Percentiles rank a stretch among this genome's conserved stretches.
phyloP scores from a whole-genome alignment of 352 stramenopile species.

The Globisporangium viniferum region DNA sequence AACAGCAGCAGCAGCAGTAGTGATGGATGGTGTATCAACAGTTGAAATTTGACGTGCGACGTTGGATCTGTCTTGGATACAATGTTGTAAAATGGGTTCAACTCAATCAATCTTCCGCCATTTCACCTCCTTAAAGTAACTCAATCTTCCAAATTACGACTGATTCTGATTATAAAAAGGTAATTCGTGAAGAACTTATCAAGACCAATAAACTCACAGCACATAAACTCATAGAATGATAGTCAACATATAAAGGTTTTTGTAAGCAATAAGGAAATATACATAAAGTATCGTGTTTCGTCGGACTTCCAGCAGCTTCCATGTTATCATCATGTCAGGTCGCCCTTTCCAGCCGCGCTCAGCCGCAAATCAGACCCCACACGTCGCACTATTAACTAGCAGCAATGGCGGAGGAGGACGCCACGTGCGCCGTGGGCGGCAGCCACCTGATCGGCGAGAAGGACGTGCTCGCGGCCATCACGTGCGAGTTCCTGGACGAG shows the following conservation, averaged over 20 bases:
- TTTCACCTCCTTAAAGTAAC: neutral
- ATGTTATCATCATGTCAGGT: neutral
- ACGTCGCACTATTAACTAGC: no score
- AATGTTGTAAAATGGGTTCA: no score
- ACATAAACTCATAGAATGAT: neutral
- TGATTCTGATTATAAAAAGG: neutral
- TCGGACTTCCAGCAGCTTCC: neutral
- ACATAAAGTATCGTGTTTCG: neutral
- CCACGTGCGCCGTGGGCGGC: conserved; percentile 21
- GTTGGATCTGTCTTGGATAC: no score
- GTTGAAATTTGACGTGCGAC: neutral
- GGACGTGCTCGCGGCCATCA: conserved; percentile 72
- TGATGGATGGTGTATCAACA: neutral
- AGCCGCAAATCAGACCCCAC: neutral
- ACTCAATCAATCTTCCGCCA: no score
- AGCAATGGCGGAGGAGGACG: conserved; percentile 22
- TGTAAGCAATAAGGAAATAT: neutral
- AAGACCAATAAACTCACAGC: no score
- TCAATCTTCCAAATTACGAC: neutral
- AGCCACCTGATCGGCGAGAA: conserved; percentile 66
- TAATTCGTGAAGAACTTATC: neutral
- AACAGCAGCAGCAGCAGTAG: neutral
- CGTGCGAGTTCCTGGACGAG: conserved; percentile 73
- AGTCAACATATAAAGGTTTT: neutral
- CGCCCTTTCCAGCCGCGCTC: neutral